Evolutionary conservation across 345 rosid genomes (phyloP).

Genomic region (Eucalyptus polyanthemos): DNA sequence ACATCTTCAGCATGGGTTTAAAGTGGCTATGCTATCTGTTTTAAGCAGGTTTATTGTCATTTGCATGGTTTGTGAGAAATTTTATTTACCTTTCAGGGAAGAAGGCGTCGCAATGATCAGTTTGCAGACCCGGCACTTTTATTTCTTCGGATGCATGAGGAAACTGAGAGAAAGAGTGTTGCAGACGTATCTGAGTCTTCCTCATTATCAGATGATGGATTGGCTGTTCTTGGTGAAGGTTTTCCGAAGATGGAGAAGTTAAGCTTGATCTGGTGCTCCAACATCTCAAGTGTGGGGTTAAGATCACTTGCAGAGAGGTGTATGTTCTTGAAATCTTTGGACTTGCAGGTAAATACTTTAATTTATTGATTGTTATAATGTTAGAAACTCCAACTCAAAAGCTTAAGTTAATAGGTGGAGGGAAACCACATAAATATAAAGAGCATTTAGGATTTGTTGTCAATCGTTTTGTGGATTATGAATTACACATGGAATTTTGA

Average conservation of each 20-base stretch:
- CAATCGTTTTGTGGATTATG: too few species aligned
- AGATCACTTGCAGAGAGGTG: slow-evolving; percentile 53
- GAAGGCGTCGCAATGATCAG: slow-evolving; percentile 16
- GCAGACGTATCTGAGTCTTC: slow-evolving; percentile 24
- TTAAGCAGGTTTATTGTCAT: not conserved
- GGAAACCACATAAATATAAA: too few species aligned
- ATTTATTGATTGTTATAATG: not conserved
- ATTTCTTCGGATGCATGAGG: slow-evolving; percentile 9
- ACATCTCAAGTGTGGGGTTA: slow-evolving; percentile 58
- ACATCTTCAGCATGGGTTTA: not conserved
- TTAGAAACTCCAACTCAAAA: too few species aligned
- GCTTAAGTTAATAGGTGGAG: too few species aligned
- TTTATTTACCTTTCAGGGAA: slow-evolving; percentile 22
- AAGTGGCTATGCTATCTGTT: not conserved
- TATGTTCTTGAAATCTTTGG: slow-evolving; percentile 50
- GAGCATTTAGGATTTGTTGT: too few species aligned
- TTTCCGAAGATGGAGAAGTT: slow-evolving; percentile 60
- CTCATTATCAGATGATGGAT: slow-evolving; percentile 62
- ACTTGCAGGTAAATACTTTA: slow-evolving; percentile 49
- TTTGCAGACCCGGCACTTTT: slow-evolving; percentile 5
- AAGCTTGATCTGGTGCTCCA: slow-evolving; percentile 85
- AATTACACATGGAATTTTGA: too few species aligned
- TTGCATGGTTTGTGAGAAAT: not conserved
- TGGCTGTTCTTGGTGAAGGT: slow-evolving; percentile 50
- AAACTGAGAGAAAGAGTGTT: slow-evolving; percentile 7